Percentiles rank a stretch among this genome's conserved stretches.
phyloP scores from a whole-genome alignment of 352 stramenopile species.

The Globisporangium radiosum region DNA sequence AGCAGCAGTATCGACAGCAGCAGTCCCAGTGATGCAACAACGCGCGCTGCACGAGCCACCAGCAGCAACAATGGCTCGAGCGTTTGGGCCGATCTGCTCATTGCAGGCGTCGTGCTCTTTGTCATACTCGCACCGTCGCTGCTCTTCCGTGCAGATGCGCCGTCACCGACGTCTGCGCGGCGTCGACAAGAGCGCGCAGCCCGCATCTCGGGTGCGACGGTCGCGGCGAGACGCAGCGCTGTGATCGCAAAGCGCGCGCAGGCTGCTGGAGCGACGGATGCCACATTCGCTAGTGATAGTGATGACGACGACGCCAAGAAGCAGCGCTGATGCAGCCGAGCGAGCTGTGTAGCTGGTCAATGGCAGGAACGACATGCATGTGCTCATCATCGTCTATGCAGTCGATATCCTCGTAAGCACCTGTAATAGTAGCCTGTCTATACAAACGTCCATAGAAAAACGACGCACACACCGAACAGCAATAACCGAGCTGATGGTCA shows the following conservation, averaged over 20 bases:
- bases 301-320: too few species aligned
- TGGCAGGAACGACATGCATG: background rate
- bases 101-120: constrained; percentile 57
- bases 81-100: constrained; percentile 48
- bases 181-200: background rate
- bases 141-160: constrained; percentile 33
- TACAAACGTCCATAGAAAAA: constrained; percentile 8
- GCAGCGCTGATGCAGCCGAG: too few species aligned
- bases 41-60: background rate
- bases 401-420: background rate
- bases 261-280: constrained; percentile 8
- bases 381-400: background rate
- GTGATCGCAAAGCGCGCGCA: constrained; percentile 9
- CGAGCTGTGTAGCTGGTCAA: too few species aligned
- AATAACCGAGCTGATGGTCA: background rate
- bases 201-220: too few species aligned
- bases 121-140: constrained; percentile 57
- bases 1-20: background rate
- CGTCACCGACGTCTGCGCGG: background rate
- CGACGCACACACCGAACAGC: background rate
- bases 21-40: background rate
- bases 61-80: background rate
- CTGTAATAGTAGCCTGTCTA: background rate
- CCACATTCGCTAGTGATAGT: background rate
- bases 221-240: background rate